Percentiles rank a stretch among this genome's conserved stretches.
phyloP scores from a whole-genome alignment of 495 filamentous ascomycete species.

The Podospora comata region DNA sequence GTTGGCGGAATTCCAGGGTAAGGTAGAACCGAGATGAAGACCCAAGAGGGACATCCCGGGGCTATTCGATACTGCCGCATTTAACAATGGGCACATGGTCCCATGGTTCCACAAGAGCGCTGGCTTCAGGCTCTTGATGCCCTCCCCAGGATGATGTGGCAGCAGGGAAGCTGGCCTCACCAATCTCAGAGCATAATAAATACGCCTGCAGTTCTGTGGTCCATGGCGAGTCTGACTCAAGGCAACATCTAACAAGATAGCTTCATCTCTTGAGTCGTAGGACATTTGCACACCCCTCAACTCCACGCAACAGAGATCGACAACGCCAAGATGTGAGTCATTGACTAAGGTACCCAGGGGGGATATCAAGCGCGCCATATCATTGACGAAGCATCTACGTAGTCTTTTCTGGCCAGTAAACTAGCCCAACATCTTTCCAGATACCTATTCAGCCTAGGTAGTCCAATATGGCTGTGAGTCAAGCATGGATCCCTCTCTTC shows the following conservation, averaged over 20 bases:
- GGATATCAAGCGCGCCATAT: not conserved
- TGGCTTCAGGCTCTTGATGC: constrained; percentile 13
- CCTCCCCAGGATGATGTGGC: not conserved
- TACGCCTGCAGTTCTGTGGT: not conserved
- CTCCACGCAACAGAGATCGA: not conserved
- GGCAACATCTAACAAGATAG: not conserved
- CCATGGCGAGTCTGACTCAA: not conserved
- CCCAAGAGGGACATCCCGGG: constrained; percentile 23
- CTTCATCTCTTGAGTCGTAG: not conserved
- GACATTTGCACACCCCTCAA: not conserved
- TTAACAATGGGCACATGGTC: constrained; percentile 17
- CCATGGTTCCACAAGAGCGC: constrained; percentile 19
- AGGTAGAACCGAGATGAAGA: constrained; percentile 1
- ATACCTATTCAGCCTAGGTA: not conserved
- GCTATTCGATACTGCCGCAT: constrained; percentile 4
- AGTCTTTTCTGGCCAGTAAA: not conserved
- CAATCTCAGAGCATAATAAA: not conserved
- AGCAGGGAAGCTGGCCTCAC: not conserved
- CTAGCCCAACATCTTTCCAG: not conserved
- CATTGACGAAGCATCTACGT: not conserved
- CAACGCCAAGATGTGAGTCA: constrained; percentile 3
- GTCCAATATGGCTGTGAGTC: not conserved
- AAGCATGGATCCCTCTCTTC: not conserved
- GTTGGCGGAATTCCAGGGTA: not conserved
- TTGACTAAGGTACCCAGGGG: not conserved